Conservation (phyloP, 2,329 filamentous ascomycete genomes). For the Pseudogymnoascus sp. region DNA sequence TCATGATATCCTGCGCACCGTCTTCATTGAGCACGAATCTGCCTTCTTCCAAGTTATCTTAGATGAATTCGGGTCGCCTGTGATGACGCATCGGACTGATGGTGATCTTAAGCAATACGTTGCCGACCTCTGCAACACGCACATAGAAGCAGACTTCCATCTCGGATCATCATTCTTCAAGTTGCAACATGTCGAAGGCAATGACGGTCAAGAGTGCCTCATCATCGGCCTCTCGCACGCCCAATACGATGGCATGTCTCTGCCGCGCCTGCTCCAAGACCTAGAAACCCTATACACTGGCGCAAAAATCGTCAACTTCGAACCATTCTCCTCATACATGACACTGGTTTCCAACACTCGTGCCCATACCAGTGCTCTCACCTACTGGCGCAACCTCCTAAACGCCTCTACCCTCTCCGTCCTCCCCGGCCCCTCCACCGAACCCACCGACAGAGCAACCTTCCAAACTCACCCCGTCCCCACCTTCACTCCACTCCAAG, state of each 20-base stretch:
- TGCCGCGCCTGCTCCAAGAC: slow-evolving; percentile 26
- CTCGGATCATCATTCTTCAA: slow-evolving; percentile 32
- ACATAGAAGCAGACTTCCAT: slow-evolving; percentile 30
- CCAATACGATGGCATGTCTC: slow-evolving; percentile 57
- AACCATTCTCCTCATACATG: slow-evolving; percentile 35
- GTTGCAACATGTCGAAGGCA: slow-evolving; percentile 20
- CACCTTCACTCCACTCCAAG: slow-evolving; percentile 23
- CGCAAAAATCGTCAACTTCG: slow-evolving; percentile 19
- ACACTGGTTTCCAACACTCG: not conserved
- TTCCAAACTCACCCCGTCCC: slow-evolving; percentile 25
- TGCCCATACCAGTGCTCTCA: not conserved
- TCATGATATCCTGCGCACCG: slow-evolving; percentile 32
- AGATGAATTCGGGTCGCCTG: slow-evolving; percentile 25
- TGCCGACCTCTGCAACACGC: slow-evolving; percentile 24
- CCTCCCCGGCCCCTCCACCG: slow-evolving; percentile 11
- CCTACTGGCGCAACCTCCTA: slow-evolving; percentile 39
- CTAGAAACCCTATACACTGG: slow-evolving; percentile 28
- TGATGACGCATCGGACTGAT: slow-evolving; percentile 21
- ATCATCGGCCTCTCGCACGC: slow-evolving; percentile 43
- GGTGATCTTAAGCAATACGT: slow-evolving; percentile 27
- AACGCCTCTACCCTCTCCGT: slow-evolving; percentile 27
- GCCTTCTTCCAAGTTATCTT: slow-evolving; percentile 30
- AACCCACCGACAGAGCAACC: slow-evolving; percentile 22
- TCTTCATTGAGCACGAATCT: slow-evolving; percentile 30
- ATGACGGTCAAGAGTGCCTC: slow-evolving; percentile 26